These are phyloP conservation scores for Talaromyces sp. DNA, from an alignment of 2,329 filamentous ascomycete species.

Conservation along the genomic window DNA sequence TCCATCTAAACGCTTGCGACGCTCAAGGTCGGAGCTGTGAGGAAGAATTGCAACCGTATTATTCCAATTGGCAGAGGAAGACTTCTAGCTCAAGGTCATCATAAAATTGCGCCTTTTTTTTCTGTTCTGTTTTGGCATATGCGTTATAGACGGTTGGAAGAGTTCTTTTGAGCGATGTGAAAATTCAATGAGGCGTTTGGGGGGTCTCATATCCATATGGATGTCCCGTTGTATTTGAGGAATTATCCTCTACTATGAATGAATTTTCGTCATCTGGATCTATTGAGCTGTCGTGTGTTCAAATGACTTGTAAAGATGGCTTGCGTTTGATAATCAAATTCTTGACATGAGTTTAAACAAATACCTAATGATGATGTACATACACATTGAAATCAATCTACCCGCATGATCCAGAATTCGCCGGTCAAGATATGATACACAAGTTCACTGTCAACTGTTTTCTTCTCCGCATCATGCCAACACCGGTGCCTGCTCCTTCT, in stretches of 20 bases:
- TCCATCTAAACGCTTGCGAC: conserved; percentile 74
- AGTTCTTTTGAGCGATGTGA: not conserved
- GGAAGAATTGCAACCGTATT: conserved; percentile 64
- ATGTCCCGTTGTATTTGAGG: not conserved
- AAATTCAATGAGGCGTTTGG: conserved; percentile 5
- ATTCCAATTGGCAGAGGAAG: conserved; percentile 41
- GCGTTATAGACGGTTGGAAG: not conserved
- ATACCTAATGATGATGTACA: conserved; percentile 7
- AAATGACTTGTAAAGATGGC: not conserved
- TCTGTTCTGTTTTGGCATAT: not conserved
- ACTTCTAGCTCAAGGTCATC: conserved; percentile 2
- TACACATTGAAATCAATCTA: conserved; percentile 9
- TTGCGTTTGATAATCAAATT: not conserved
- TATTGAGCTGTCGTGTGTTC: not conserved
- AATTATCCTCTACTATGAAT: not conserved
- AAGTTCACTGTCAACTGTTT: not conserved
- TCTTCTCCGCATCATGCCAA: conserved; percentile 2
- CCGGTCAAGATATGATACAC: conserved; percentile 18
- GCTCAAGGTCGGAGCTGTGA: conserved; percentile 63
- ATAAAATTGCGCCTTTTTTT: not conserved
- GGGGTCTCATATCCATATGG: not conserved
- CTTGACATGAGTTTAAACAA: not conserved
- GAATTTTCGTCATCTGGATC: not conserved
- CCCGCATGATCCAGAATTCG: conserved; percentile 4
- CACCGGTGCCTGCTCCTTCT: conserved; percentile 3